Base-by-base conservation (phyloP, 2,329 filamentous ascomycete genomes). In the Aureobasidium mangrovei region DNA sequence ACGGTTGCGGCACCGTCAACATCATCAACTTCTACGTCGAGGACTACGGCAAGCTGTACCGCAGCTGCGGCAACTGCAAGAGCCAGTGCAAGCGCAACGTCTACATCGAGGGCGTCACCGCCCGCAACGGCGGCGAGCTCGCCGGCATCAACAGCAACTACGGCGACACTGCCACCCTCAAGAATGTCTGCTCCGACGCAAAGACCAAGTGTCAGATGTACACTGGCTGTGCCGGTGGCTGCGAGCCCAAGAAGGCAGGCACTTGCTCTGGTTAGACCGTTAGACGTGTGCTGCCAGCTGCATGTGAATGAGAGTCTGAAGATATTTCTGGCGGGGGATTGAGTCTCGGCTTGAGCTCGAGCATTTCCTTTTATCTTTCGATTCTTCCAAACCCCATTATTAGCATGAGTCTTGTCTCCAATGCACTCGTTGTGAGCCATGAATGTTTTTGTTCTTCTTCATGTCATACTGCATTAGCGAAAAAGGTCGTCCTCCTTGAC, bases 91-190 rank as follows among this genome's bases (percentile, higher is more conserved):
- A 68, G 35, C 70, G 75, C 56, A 66, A 70, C 59, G 69, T 76
- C 53, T 65, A 74, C 56, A 67, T 78, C 54, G 65, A 73, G 62
- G 71, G 72, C 60, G 66, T 74, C 56, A 68, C 67, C 41, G 70
- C 71, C 57, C 64, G 67, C 44, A 65, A 70, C 54, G 76, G 76
- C 53, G 62, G 67, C 41, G 67, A 70, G 31, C 68, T 76, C 31
- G 72, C 57, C 57, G 74, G 75, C 44, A 77, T 78, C 65, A 78
- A 78, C 69, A 68, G 67, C 56, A 79, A 77, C 70, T 77, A 72
- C 58, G 74, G 73, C 31, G 73, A 75, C 59, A 73, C 69, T 0
- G 70, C 70, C 51, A 68, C 62, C 3, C 67, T 75, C 57, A 68
- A 64, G 52, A 71, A 72, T 56, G 67, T 67, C 7, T 69, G 67